A percentile compares a stretch with the other conserved stretches of the same genome.
These are phyloP conservation scores for Bryum argenteum DNA, from an alignment of 225 moss, liverwort and hornwort species.

Conservation along the genomic window DNA sequence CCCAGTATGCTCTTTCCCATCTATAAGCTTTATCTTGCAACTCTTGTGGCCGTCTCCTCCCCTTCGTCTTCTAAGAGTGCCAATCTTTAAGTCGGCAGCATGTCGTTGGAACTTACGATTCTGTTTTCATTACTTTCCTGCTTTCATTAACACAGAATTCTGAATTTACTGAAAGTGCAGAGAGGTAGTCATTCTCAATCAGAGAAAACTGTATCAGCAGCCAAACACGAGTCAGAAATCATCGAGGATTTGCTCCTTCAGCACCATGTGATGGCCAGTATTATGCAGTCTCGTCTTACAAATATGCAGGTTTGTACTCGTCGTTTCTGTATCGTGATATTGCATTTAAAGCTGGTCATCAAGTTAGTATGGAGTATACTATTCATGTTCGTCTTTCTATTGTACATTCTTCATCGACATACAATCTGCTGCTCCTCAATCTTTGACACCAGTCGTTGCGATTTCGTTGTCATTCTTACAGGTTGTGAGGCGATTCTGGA, in stretches of 20 bases:
- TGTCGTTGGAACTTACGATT: not conserved
- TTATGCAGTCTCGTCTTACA: slow-evolving; percentile 96
- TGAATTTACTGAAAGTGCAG: slow-evolving; percentile 51
- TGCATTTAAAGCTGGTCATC: slow-evolving; percentile 14
- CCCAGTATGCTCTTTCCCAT: slow-evolving; percentile 52
- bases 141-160: too few species aligned
- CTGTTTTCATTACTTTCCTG: slow-evolving; percentile 9
- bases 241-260: slow-evolving; percentile 94
- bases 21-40: slow-evolving; percentile 23
- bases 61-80: not conserved
- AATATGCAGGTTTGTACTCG: slow-evolving; percentile 81
- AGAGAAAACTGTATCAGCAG: slow-evolving; percentile 58
- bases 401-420: not conserved
- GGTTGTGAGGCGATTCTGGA: slow-evolving; percentile 97
- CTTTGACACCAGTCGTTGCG: slow-evolving; percentile 2
- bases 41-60: slow-evolving; percentile 9
- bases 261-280: slow-evolving; percentile 94
- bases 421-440: slow-evolving; percentile 15
- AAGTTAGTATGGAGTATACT: not conserved
- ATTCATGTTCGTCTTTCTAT: slow-evolving; percentile 5
- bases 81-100: not conserved
- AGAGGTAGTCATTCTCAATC: slow-evolving; percentile 53
- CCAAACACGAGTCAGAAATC: slow-evolving; percentile 74
- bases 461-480: slow-evolving; percentile 23
- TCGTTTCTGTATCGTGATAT: slow-evolving; percentile 17